These are phyloP conservation scores for Gaultheria prostrata DNA, from an alignment of 148 eudicot species.

Conservation along the genomic window DNA sequence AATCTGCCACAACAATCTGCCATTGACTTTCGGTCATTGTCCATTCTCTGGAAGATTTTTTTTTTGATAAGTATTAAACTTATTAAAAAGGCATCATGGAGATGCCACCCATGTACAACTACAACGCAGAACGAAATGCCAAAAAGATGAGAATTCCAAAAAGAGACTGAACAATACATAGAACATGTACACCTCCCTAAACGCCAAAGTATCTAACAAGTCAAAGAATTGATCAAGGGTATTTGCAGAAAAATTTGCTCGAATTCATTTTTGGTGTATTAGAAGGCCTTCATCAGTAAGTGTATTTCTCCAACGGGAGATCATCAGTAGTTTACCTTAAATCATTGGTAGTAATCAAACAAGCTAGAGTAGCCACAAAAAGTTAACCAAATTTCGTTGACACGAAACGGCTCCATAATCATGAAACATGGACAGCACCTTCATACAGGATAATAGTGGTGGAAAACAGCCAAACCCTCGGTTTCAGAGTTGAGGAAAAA, in stretches of 20 bases:
- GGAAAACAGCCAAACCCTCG: neutral
- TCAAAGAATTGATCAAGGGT: neutral
- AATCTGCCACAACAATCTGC: neutral
- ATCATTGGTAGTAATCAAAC: neutral
- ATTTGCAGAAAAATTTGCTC: neutral
- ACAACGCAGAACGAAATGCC: too few species aligned
- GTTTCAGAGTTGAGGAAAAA: neutral
- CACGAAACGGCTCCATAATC: neutral
- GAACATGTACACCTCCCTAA: too few species aligned
- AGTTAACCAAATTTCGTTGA: neutral
- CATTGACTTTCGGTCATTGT: neutral
- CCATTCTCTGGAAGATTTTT: neutral
- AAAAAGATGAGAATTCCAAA: too few species aligned
- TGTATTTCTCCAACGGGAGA: neutral
- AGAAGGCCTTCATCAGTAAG: neutral
- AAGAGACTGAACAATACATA: too few species aligned
- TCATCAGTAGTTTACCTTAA: neutral
- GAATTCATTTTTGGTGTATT: neutral
- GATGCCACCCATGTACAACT: too few species aligned
- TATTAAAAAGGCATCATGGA: too few species aligned
- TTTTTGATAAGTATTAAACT: too few species aligned
- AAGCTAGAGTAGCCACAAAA: neutral
- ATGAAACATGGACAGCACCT: neutral
- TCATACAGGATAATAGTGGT: neutral
- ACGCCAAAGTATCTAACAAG: too few species aligned